phyloP scores from a whole-genome alignment of 441 rosid genomes.

The Bocquillonia castaneifolia region DNA sequence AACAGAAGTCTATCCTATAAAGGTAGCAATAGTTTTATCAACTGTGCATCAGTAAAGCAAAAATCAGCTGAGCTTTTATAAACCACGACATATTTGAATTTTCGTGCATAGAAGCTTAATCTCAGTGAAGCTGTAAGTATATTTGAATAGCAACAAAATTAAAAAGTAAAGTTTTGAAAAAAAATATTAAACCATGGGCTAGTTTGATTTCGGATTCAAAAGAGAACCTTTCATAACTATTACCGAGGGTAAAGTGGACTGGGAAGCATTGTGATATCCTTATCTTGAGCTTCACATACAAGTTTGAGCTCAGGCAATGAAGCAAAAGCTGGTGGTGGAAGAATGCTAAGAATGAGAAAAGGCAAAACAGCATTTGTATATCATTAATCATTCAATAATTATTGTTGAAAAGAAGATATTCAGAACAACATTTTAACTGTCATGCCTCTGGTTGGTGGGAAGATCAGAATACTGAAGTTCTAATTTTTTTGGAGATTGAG shows the following conservation, averaged over 20 bases:
- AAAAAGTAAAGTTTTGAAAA: neutral
- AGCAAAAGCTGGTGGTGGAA: constrained; percentile 58
- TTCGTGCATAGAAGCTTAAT: neutral
- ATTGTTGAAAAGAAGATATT: constrained; percentile 3
- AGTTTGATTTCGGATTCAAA: constrained; percentile 1
- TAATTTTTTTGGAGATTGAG: constrained; percentile 26
- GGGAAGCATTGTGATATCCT: constrained; percentile 19
- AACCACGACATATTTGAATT: neutral
- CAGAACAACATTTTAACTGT: constrained; percentile 20
- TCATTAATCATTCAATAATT: constrained; percentile 1
- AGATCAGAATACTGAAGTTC: constrained; percentile 27
- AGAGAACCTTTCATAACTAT: constrained; percentile 22
- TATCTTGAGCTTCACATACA: constrained; percentile 28
- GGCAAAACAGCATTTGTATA: constrained; percentile 1
- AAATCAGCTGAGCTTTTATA: neutral
- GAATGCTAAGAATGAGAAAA: constrained; percentile 30
- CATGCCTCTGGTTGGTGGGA: constrained; percentile 43
- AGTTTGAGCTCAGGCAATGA: constrained; percentile 36
- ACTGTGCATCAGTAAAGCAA: neutral
- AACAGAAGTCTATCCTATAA: neutral
- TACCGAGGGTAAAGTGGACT: constrained; percentile 34
- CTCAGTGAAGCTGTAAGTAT: neutral
- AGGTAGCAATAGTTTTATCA: neutral
- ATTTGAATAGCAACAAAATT: neutral
- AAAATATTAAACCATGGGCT: neutral